Evolutionary conservation across 1,284 basidiomycete genomes (phyloP).

Genomic region (Cutaneotrichosporon cavernicola): DNA sequence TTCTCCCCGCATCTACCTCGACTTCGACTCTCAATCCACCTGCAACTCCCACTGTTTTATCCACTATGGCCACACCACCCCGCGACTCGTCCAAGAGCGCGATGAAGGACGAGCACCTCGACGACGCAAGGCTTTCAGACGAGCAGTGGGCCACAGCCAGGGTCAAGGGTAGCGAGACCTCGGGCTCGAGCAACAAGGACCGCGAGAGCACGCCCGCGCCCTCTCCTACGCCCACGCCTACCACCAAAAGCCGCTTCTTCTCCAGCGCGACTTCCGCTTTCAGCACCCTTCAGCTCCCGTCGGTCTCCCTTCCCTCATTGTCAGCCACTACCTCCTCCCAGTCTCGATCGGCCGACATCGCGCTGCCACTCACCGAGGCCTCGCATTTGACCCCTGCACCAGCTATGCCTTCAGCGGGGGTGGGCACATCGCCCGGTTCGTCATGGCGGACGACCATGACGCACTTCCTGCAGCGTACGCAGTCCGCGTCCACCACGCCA

Average conservation of each 20-base stretch:
- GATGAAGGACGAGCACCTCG: slow-evolving; percentile 5
- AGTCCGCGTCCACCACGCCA: slow-evolving; percentile 20
- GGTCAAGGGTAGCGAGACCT: neutral
- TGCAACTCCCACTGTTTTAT: neutral
- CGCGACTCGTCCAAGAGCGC: slow-evolving; percentile 7
- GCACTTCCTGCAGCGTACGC: slow-evolving; percentile 28
- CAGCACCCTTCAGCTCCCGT: slow-evolving; percentile 17
- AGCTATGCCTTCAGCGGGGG: neutral
- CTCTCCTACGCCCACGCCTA: neutral
- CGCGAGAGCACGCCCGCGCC: neutral
- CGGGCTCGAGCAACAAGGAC: slow-evolving; percentile 6
- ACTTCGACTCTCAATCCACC: neutral
- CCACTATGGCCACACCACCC: neutral
- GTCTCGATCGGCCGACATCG: neutral
- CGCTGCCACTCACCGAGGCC: neutral
- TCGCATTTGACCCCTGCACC: neutral
- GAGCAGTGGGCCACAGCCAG: neutral
- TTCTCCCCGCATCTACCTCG: slow-evolving; percentile 7
- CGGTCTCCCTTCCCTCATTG: slow-evolving; percentile 11
- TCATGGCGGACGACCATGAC: slow-evolving; percentile 41
- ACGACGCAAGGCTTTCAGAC: neutral
- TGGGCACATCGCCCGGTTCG: slow-evolving; percentile 9
- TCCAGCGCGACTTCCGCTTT: slow-evolving; percentile 17
- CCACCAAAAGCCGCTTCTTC: slow-evolving; percentile 18
- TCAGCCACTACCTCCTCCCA: neutral